Percentiles rank a stretch among this genome's conserved stretches.
Conservation (phyloP, 306 rosid genomes). For the Cyamopsis tetragonoloba region DNA sequence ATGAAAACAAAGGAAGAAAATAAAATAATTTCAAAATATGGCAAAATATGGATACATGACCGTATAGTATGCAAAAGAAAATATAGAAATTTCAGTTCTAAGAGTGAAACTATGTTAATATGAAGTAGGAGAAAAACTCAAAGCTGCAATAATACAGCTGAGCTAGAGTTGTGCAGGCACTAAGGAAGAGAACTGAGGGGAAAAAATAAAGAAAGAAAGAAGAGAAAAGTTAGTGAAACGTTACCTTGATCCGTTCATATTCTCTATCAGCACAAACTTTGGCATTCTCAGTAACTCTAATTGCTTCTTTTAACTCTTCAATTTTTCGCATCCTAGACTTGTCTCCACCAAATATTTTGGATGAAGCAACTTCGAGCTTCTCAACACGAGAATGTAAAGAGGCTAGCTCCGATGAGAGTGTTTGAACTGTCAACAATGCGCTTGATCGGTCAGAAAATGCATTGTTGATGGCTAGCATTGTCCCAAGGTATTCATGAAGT, state of each 20-base stretch:
- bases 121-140: not conserved
- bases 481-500: conserved; percentile 95
- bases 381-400: conserved; percentile 61
- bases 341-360: conserved; percentile 94
- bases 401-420: conserved; percentile 76
- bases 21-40: not conserved
- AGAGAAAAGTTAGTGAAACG: conserved; percentile 3
- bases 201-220: no score
- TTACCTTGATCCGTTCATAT: conserved; percentile 87
- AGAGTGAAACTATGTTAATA: not conserved
- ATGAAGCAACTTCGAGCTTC: conserved; percentile 87
- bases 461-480: conserved; percentile 70
- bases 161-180: not conserved
- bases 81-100: not conserved
- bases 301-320: conserved; percentile 75
- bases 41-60: not conserved
- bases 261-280: conserved; percentile 64
- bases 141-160: conserved; percentile 2
- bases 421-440: conserved; percentile 88
- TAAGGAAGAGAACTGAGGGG: not conserved
- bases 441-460: conserved; percentile 90
- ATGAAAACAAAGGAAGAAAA: conserved; percentile 2
- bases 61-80: conserved; percentile 5
- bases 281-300: conserved; percentile 66
- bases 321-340: conserved; percentile 73